These are phyloP conservation scores for Talaromyces verruculosus DNA, from an alignment of 2,329 filamentous ascomycete species.

Conservation along the genomic window DNA sequence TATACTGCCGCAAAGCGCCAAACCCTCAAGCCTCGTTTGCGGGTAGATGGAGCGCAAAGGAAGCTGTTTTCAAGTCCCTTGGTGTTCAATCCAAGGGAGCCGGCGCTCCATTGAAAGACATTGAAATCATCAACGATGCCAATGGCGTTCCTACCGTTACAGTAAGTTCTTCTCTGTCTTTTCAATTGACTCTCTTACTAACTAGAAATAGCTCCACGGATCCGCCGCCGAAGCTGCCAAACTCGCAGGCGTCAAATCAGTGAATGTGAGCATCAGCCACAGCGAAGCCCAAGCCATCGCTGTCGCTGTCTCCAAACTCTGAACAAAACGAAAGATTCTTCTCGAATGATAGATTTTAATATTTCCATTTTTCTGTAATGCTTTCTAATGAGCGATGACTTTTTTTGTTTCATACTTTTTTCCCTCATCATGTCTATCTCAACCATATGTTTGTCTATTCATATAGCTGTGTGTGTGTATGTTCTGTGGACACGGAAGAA, in stretches of 20 bases:
- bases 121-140: conserved; percentile 82
- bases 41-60: conserved; percentile 95
- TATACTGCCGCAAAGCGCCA: conserved; percentile 78
- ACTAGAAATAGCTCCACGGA: conserved; percentile 69
- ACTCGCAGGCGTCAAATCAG: conserved; percentile 79
- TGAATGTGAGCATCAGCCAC: conserved; percentile 94
- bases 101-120: conserved; percentile 87
- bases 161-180: conserved; percentile 69
- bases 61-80: conserved; percentile 96
- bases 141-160: conserved; percentile 79
- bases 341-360: conserved; percentile 9
- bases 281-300: conserved; percentile 92
- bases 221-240: conserved; percentile 80
- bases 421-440: neutral
- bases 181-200: neutral
- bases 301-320: conserved; percentile 78
- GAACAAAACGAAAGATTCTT: neutral
- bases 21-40: conserved; percentile 88
- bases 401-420: conserved; percentile 6
- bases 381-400: conserved; percentile 22
- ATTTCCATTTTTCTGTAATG: conserved; percentile 1
- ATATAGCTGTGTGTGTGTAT: neutral
- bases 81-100: conserved; percentile 84
- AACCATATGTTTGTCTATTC: neutral
- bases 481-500: neutral